A percentile compares a stretch with the other conserved stretches of the same genome.
Evolutionary conservation across 139 green algal genomes (phyloP).

Genomic region (Coelastrella sp.): DNA sequence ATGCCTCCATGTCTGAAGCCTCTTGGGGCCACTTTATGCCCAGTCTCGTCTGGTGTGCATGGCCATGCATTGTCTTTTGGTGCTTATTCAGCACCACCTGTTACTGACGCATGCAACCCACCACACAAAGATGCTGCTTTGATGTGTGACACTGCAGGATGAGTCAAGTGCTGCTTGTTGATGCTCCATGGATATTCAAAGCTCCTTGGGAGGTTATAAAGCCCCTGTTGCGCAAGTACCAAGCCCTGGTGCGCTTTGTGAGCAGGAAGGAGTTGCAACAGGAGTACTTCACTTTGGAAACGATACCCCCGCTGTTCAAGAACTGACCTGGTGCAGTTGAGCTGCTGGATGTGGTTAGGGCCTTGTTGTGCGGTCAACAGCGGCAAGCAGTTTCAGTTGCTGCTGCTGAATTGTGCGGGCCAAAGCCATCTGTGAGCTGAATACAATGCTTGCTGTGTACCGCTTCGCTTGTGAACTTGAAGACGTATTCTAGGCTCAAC

Average conservation of each 20-base stretch:
- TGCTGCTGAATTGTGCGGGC: neutral
- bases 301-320: slow-evolving; percentile 74
- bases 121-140: neutral
- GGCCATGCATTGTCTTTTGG: too few species aligned
- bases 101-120: too few species aligned
- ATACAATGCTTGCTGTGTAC: too few species aligned
- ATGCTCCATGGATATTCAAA: slow-evolving; percentile 95
- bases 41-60: too few species aligned
- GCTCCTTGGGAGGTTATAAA: slow-evolving; percentile 91
- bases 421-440: too few species aligned
- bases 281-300: slow-evolving; percentile 85
- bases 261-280: slow-evolving; percentile 66
- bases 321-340: neutral
- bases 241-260: slow-evolving; percentile 84
- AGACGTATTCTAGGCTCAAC: too few species aligned
- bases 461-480: too few species aligned
- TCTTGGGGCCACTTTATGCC: too few species aligned
- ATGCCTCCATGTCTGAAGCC: neutral
- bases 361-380: neutral
- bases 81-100: too few species aligned
- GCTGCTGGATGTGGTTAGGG: neutral
- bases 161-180: slow-evolving; percentile 93
- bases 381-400: neutral
- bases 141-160: slow-evolving; percentile 59
- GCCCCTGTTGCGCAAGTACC: slow-evolving; percentile 89